Base-by-base conservation (phyloP, 306 rosid genomes). In the Castanopsis chinensis region DNA sequence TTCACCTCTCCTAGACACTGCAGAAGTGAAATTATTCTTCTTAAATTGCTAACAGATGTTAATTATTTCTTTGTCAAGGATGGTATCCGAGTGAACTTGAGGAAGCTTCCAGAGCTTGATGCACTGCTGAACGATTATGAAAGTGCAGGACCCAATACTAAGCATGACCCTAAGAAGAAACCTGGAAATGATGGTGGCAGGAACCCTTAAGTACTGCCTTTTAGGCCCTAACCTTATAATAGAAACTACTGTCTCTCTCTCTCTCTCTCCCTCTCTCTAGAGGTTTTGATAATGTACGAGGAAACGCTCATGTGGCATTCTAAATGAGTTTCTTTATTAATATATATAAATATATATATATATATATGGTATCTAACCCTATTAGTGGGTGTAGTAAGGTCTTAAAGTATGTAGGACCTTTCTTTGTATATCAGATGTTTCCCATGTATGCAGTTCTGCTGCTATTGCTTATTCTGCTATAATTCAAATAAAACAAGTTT, bases 41-140 rank as follows among this genome's bases (percentile, higher is more conserved):
- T 49, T 49, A 49, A 12, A 49, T 49, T 49, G 53, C 53, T 49
- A 49, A 49, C 53, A 58, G 9, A 54, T 61, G 33, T 18, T 73
- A 5, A 3, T 85, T 79, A 57, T 25, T 76, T 73, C 45, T 74
- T 81, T 75, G 43, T 65, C 45, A 79, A 91, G 94, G 87, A 65
- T 80, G 91, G 76, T 21, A 71, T 65, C 27, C 83, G 79, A 73
- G 78, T 80, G 77, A 68, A 79, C n/a, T 75, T 76, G 2, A 87
- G 97, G 89, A 93, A 91, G 88, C 87, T 92, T 68, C 45, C 69
- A 71, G 23, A 7, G 23, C 85, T 72, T 76, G 85, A 64, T 41
- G 77, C 78, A 76, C 74, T 83, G 85, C 83, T 86, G 78, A 2
- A 37, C 45, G 98, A 93, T 76, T 93, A 93, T 54, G 98, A 91